Evolutionary conservation across 2,329 filamentous ascomycete genomes (phyloP).

Genomic region (Colletotrichum navitas): DNA sequence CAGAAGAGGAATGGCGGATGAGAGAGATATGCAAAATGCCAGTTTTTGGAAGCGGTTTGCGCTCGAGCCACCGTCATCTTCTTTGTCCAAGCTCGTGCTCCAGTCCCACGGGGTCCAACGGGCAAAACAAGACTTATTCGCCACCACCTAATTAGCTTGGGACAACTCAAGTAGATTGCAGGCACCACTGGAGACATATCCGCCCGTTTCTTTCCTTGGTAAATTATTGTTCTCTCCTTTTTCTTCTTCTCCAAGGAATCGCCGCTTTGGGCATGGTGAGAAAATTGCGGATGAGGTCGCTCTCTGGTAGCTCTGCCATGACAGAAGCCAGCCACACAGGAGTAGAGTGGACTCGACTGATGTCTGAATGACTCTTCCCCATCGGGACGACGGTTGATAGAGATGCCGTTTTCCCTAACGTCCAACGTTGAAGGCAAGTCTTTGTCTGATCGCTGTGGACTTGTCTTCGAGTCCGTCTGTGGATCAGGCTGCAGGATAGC

Average conservation of each 20-base stretch:
- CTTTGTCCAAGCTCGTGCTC: not conserved
- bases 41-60: not conserved
- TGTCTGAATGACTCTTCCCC: not conserved
- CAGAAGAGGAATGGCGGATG: not conserved
- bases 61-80: constrained; percentile 14
- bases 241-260: no score
- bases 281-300: not conserved
- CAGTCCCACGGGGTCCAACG: constrained; percentile 5
- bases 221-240: constrained; percentile 8
- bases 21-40: not conserved
- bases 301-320: not conserved
- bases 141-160: not conserved
- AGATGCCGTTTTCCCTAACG: not conserved
- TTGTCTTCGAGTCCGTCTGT: constrained; percentile 14
- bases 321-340: not conserved
- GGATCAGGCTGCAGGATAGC: not conserved
- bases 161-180: no score
- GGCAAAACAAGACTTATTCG: constrained; percentile 12
- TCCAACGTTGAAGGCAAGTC: not conserved
- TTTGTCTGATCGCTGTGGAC: constrained; percentile 8
- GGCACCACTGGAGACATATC: not conserved
- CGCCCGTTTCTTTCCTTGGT: constrained; percentile 9
- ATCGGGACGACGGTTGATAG: not conserved
- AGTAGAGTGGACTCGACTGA: not conserved
- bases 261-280: constrained; percentile 6